Evolutionary conservation across 1,284 basidiomycete genomes (phyloP), one percentile per base, ranked within the genome.

Genomic region (Leucoagaricus sp.): DNA sequence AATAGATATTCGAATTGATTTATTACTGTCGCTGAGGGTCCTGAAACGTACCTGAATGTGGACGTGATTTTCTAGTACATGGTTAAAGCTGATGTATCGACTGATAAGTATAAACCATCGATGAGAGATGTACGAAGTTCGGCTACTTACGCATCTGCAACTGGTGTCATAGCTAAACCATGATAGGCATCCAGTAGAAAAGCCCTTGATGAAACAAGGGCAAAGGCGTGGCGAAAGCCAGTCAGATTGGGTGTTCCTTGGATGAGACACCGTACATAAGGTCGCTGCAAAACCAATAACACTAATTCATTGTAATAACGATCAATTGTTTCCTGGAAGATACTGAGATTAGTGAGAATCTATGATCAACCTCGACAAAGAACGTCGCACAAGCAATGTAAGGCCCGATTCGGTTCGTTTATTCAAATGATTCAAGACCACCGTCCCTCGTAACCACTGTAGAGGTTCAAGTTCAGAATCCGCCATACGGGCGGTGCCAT

Each of bases 101-200:
- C 47, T 58, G 49, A 25, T 53, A 54, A 44, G 8, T 15, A 17
- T 12, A 29, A 29, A 47, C 12, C 19, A 36, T 12, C 17, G 8
- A 48, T 19, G 5, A 21, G n/a, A 48, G 19, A 10, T 41, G 25
- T 19, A 13, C 7, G 17, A 52, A 19, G 31, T 53, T 36, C 13
- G 7, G 29, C 19, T 25, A 81, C 90, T 72, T 68, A 93, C 84
- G 86, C 81, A 71, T 96, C 94, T 26, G 94, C 93, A 59, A 96
- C 83, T 1, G 94, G 94, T 12, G 95, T 92, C 83, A 98, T 90
- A 1, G 90, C 84, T 19, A 95, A 76, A 1, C 87, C 86, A 70
- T 96, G 93, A 69, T 87, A 95, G 3, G 86, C 80, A 69, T 97
- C 94, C 53, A 96, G 85, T 52, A 92, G 74, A 73, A 98, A 98